A percentile compares a stretch with the other conserved stretches of the same genome.
phyloP scores from a whole-genome alignment of 257 asterid species.

The Nicotiana tabacum region DNA sequence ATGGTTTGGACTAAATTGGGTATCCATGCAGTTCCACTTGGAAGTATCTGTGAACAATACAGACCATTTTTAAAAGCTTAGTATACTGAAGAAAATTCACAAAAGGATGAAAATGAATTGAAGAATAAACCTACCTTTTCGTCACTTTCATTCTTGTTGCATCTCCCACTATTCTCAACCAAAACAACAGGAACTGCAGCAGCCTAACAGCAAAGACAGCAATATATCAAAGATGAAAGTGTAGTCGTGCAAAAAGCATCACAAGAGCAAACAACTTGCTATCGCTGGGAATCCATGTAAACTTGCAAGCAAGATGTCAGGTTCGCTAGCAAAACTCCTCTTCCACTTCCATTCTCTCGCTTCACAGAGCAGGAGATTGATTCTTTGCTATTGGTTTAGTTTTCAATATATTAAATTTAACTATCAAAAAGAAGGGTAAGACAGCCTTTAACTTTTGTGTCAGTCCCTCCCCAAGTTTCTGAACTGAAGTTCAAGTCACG shows the following conservation, averaged over 20 bases:
- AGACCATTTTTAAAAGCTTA: neutral
- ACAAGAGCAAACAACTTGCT: neutral
- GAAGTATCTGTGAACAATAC: constrained; percentile 57
- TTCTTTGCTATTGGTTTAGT: neutral
- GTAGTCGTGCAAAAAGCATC: neutral
- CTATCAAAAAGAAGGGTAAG: neutral
- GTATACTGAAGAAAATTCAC: too few species aligned
- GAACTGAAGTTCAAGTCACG: neutral
- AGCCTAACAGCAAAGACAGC: constrained; percentile 34
- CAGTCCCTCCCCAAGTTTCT: neutral
- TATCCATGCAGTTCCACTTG: constrained; percentile 77
- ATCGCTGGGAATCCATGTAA: neutral
- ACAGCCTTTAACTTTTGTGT: neutral
- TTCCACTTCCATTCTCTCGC: neutral
- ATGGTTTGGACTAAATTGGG: constrained; percentile 62
- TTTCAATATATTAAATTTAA: neutral
- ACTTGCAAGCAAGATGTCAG: neutral
- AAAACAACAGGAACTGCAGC: constrained; percentile 67
- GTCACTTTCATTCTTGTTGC: constrained; percentile 80
- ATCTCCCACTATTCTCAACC: constrained; percentile 97
- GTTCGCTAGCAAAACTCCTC: neutral
- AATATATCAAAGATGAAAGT: neutral
- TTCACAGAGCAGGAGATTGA: neutral
- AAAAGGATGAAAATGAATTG: neutral
- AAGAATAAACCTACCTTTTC: constrained; percentile 60